phyloP scores from a whole-genome alignment of 768 basidiomycete genomes.

The Dioszegia hungarica region DNA sequence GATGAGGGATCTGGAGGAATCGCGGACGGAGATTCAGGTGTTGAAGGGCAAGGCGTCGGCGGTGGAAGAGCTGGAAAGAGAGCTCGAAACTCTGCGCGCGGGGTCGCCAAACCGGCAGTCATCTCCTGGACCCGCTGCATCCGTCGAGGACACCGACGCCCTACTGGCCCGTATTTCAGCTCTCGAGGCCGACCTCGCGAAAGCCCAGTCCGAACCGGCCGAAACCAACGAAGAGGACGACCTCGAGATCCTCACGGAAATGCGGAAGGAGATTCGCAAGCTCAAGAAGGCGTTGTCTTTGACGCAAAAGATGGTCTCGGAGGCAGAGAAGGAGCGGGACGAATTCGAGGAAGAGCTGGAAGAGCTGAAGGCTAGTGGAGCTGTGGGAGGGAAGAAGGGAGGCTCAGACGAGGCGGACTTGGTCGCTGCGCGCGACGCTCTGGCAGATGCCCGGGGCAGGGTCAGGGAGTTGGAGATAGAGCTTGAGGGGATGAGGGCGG shows the following conservation, averaged over 20 bases:
- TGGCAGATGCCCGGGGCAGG: not conserved
- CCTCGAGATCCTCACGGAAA: not conserved
- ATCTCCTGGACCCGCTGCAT: not conserved
- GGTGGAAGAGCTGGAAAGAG: constrained; percentile 17
- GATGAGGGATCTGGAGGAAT: constrained; percentile 19
- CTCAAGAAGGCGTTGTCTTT: constrained; percentile 6
- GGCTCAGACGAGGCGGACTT: not conserved
- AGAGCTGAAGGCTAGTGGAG: constrained; percentile 10
- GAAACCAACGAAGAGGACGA: constrained; percentile 1
- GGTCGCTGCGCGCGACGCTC: not conserved
- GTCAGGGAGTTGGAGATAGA: not conserved
- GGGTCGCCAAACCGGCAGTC: not conserved
- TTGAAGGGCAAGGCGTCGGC: constrained; percentile 14
- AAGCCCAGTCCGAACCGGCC: not conserved
- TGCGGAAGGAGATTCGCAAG: constrained; percentile 5
- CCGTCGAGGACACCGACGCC: constrained; percentile 1
- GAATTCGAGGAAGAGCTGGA: constrained; percentile 27
- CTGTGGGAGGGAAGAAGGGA: not conserved
- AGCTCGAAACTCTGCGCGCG: constrained; percentile 16
- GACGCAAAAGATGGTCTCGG: constrained; percentile 22
- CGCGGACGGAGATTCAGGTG: constrained; percentile 9
- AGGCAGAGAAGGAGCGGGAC: constrained; percentile 23
- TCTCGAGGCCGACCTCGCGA: constrained; percentile 16
- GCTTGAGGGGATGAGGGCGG: not conserved
- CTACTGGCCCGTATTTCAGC: constrained; percentile 1